phyloP scores from a whole-genome alignment of 2,329 filamentous ascomycete species.

The Trichoderma citrinoviride region DNA sequence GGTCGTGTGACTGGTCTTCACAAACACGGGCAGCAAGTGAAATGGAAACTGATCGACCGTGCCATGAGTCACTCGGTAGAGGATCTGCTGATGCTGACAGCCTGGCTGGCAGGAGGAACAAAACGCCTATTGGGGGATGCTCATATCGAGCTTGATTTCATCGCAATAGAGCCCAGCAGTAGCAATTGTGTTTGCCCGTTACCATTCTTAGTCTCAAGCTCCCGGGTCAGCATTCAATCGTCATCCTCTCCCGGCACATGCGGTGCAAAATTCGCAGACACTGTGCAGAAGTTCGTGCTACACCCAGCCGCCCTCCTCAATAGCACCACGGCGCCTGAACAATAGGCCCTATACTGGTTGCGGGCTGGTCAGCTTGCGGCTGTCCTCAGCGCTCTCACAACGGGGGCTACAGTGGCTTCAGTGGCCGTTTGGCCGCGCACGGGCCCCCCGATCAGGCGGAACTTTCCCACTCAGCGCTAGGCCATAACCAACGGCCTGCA shows the following conservation, averaged over 20 bases:
- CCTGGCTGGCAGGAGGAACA: background rate
- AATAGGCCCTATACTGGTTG: background rate
- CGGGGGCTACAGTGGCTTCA: background rate
- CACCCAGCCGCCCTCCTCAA: background rate
- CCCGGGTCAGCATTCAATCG: background rate
- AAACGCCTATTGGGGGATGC: background rate
- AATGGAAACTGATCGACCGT: background rate
- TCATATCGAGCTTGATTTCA: background rate
- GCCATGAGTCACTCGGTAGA: background rate
- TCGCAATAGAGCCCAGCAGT: background rate
- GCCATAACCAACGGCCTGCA: slow-evolving; percentile 34
- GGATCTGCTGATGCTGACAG: slow-evolving; percentile 7
- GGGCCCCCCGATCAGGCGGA: slow-evolving; percentile 15
- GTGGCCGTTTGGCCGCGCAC: slow-evolving; percentile 10
- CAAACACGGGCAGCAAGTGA: background rate
- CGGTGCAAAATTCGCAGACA: background rate
- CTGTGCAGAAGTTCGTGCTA: background rate
- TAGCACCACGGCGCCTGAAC: background rate
- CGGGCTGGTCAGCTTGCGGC: background rate
- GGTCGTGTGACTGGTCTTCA: background rate
- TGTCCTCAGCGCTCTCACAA: background rate
- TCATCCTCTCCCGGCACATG: background rate
- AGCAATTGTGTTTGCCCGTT: background rate
- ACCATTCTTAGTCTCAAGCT: background rate
- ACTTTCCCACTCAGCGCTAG: slow-evolving; percentile 31